Evolutionary conservation across 116 monocot species (phyloP).

Genomic region (Phalaenopsis hybrid): DNA sequence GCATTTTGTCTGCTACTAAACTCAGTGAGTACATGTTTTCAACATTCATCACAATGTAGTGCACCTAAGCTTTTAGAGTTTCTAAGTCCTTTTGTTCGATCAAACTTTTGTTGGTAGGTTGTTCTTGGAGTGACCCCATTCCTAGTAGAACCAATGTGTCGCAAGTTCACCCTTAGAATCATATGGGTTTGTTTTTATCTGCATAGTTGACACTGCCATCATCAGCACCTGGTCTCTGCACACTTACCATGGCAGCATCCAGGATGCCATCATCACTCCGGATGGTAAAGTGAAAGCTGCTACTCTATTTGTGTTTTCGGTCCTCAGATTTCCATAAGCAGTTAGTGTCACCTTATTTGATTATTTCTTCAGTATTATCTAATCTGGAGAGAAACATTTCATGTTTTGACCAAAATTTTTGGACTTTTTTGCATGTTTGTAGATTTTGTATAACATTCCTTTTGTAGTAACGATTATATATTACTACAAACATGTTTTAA

Average conservation of each 20-base stretch:
- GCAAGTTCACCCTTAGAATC: conserved; percentile 57
- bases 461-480: conserved; percentile 55
- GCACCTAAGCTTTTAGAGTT: too few species aligned
- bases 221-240: conserved; percentile 46
- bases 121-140: conserved; percentile 30
- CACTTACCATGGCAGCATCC: conserved; percentile 6
- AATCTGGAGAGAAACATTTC: background rate
- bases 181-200: conserved; percentile 58
- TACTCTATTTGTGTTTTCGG: conserved; percentile 26
- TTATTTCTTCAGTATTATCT: background rate
- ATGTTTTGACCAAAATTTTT: background rate
- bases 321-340: conserved; percentile 58
- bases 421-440: conserved; percentile 7
- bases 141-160: conserved; percentile 59
- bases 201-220: conserved; percentile 50
- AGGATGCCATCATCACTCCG: conserved; percentile 14
- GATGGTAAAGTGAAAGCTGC: conserved; percentile 17
- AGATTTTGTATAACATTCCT: conserved; percentile 86
- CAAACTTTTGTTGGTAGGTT: too few species aligned
- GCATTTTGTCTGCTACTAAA: conserved; percentile 85
- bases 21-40: conserved; percentile 48
- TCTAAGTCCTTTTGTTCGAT: background rate
- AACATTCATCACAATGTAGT: too few species aligned
- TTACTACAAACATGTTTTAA: background rate
- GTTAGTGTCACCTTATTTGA: conserved; percentile 23